phyloP scores from a whole-genome alignment of 495 filamentous ascomycete genomes.

The Penicillium crystallinum region DNA sequence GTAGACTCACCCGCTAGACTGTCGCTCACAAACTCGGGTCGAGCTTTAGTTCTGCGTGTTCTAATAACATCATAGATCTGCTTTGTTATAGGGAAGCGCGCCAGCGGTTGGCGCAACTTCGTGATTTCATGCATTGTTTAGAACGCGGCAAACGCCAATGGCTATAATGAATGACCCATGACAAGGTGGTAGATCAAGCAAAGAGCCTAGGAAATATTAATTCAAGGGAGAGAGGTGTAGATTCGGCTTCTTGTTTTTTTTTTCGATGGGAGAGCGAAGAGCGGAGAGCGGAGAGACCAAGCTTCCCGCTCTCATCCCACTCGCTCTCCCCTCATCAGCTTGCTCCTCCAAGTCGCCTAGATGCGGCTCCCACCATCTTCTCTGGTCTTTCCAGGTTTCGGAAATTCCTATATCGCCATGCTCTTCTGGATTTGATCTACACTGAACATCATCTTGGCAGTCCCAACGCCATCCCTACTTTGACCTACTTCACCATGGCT shows the following conservation, averaged over 20 bases:
- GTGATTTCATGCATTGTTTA: neutral
- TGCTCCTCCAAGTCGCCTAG: slow-evolving; percentile 14
- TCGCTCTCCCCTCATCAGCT: neutral
- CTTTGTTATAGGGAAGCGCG: neutral
- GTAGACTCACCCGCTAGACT: slow-evolving; percentile 54
- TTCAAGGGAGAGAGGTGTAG: neutral
- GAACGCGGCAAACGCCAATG: neutral
- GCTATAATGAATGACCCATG: neutral
- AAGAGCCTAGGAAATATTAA: neutral
- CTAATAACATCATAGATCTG: neutral
- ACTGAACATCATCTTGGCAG: slow-evolving; percentile 7
- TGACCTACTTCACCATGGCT: slow-evolving; percentile 21
- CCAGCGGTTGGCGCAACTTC: neutral
- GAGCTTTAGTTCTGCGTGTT: neutral
- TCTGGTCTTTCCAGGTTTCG: slow-evolving; percentile 16
- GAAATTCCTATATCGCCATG: slow-evolving; percentile 13
- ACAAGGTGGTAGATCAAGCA: neutral
- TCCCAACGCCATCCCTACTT: neutral
- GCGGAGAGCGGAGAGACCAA: slow-evolving; percentile 6
- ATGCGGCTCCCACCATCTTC: slow-evolving; percentile 18
- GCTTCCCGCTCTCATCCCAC: slow-evolving; percentile 3
- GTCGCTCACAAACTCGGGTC: slow-evolving; percentile 49
- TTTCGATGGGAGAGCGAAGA: neutral
- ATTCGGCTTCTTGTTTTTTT: neutral
- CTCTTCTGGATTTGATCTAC: slow-evolving; percentile 9